These are phyloP conservation scores for Cyclocybe aegerita DNA, from an alignment of 768 basidiomycete genomes.

Conservation along the genomic window DNA sequence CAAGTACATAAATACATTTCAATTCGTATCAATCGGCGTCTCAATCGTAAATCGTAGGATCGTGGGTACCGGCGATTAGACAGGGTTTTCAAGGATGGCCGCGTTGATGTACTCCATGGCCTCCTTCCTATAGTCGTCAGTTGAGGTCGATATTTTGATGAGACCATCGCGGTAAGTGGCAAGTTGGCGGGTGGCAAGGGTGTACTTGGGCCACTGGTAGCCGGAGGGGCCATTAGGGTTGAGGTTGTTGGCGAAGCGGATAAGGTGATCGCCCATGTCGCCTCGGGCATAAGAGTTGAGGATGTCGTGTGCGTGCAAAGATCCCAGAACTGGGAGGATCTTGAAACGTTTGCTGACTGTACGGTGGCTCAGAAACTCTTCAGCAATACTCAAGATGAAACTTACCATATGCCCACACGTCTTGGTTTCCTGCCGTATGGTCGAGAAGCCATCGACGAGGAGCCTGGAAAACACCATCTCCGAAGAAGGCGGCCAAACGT, in stretches of 20 bases:
- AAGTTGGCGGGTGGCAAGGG: slow-evolving; percentile 17
- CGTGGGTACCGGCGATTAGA: slow-evolving; percentile 2
- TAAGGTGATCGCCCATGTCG: slow-evolving; percentile 43
- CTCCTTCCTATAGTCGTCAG: slow-evolving; percentile 21
- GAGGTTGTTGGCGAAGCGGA: slow-evolving; percentile 37
- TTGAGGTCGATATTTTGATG: slow-evolving; percentile 17
- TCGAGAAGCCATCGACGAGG: slow-evolving; percentile 45
- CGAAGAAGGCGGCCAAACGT: slow-evolving; percentile 44
- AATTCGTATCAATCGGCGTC: background rate
- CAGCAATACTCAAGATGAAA: background rate
- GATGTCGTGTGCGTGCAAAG: slow-evolving; percentile 35
- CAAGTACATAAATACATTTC: no score
- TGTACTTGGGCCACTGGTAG: slow-evolving; percentile 19
- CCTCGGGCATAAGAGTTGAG: slow-evolving; percentile 34
- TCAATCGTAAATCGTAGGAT: background rate
- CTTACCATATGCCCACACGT: slow-evolving; percentile 41
- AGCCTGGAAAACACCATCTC: slow-evolving; percentile 47
- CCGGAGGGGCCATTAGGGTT: slow-evolving; percentile 15
- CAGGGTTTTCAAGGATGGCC: slow-evolving; percentile 8
- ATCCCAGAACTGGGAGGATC: slow-evolving; percentile 35
- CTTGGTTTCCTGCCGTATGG: slow-evolving; percentile 31
- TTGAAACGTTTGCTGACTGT: slow-evolving; percentile 48
- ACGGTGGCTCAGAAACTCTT: background rate
- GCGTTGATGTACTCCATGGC: slow-evolving; percentile 21
- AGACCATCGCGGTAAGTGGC: slow-evolving; percentile 26